Conservation (phyloP, 2,329 filamentous ascomycete species). For the Fusarium sp. region DNA sequence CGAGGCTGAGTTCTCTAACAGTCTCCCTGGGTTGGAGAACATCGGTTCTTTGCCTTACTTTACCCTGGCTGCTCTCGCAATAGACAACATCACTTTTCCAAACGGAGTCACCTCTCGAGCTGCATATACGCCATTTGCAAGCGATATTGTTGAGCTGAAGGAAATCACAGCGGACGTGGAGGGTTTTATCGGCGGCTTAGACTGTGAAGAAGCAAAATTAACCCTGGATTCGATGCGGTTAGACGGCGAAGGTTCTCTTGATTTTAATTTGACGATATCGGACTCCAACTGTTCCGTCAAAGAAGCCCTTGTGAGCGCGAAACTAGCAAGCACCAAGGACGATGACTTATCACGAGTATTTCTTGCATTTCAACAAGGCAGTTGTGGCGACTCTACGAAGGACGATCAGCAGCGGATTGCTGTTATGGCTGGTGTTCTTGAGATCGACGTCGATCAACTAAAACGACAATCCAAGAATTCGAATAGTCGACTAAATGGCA, state of each 20-base stretch:
- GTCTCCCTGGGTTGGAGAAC: conserved; percentile 41
- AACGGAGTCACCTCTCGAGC: conserved; percentile 52
- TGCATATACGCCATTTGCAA: conserved; percentile 54
- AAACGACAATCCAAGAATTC: conserved; percentile 29
- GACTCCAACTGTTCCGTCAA: conserved; percentile 33
- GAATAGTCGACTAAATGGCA: conserved; percentile 23
- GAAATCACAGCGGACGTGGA: conserved; percentile 52
- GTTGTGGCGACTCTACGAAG: conserved; percentile 36
- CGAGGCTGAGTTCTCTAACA: conserved; percentile 49
- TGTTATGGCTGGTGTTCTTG: conserved; percentile 37
- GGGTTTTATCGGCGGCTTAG: conserved; percentile 52
- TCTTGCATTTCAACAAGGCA: conserved; percentile 35
- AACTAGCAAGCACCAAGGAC: conserved; percentile 29
- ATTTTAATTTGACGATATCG: conserved; percentile 51
- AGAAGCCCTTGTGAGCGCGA: conserved; percentile 37
- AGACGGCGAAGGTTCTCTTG: conserved; percentile 25
- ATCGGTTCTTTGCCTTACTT: conserved; percentile 51
- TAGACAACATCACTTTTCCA: conserved; percentile 48
- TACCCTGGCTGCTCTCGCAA: conserved; percentile 52
- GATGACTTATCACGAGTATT: conserved; percentile 34
- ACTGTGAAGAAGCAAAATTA: conserved; percentile 50
- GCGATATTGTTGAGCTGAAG: conserved; percentile 41
- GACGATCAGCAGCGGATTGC: conserved; percentile 43
- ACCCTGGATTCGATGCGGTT: conserved; percentile 46
- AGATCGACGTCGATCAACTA: conserved; percentile 36